phyloP scores from a whole-genome alignment of 1,139 yeast genomes.

The Neolecta irregularis region DNA sequence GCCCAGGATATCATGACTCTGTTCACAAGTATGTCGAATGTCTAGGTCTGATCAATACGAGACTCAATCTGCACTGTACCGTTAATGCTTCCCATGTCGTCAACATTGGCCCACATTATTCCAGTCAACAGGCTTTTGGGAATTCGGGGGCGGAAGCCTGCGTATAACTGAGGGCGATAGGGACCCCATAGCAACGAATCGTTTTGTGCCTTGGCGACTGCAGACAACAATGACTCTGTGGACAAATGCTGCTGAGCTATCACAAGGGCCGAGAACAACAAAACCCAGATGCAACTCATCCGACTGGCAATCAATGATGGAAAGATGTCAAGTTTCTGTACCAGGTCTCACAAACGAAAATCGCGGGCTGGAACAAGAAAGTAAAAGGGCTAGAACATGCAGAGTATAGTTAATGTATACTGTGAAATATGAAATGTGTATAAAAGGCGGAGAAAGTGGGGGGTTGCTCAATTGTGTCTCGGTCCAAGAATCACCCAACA shows the following conservation, averaged over 20 bases:
- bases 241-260: neutral
- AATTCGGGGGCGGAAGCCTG: constrained; percentile 69
- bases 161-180: constrained; percentile 69
- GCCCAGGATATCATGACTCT: constrained; percentile 49
- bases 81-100: constrained; percentile 23
- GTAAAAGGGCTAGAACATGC: too few species aligned
- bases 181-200: constrained; percentile 66
- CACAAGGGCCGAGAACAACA: neutral
- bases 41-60: constrained; percentile 16
- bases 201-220: constrained; percentile 10
- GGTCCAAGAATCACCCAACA: too few species aligned
- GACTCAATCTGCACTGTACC: neutral
- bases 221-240: neutral
- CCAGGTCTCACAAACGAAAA: too few species aligned
- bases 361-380: too few species aligned
- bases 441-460: too few species aligned
- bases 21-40: constrained; percentile 71
- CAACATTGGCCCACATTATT: constrained; percentile 74
- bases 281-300: too few species aligned
- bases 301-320: too few species aligned
- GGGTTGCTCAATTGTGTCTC: too few species aligned
- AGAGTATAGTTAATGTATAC: too few species aligned
- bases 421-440: too few species aligned
- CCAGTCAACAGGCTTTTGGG: constrained; percentile 73
- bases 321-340: too few species aligned